These are phyloP conservation scores for Colletotrichum sp. DNA, from an alignment of 2,329 filamentous ascomycete species.

Conservation along the genomic window DNA sequence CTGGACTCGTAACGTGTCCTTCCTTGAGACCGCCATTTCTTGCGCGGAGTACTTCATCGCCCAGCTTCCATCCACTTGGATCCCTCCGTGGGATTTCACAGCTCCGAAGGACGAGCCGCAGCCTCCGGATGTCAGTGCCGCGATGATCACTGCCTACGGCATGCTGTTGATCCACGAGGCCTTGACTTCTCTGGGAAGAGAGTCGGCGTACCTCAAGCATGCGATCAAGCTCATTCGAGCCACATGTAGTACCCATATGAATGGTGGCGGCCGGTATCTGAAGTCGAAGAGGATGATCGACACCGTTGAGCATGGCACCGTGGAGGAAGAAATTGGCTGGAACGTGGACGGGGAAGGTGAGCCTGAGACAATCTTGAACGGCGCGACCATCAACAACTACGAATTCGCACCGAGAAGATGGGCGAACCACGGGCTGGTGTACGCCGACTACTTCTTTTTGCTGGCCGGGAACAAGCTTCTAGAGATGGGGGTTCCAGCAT, in stretches of 20 bases:
- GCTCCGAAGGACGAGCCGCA: conserved; percentile 30
- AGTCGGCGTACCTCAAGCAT: conserved; percentile 30
- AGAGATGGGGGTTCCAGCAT: conserved; percentile 26
- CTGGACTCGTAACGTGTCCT: conserved; percentile 47
- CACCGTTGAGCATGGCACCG: conserved; percentile 27
- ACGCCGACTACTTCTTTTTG: conserved; percentile 54
- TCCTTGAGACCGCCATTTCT: conserved; percentile 44
- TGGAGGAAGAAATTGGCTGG: conserved; percentile 10
- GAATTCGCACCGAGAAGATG: conserved; percentile 48
- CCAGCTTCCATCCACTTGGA: conserved; percentile 38
- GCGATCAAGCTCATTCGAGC: conserved; percentile 30
- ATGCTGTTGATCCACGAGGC: conserved; percentile 39
- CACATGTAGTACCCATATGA: conserved; percentile 28
- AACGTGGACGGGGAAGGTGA: conserved; percentile 28
- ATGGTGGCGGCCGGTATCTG: conserved; percentile 23
- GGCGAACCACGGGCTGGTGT: conserved; percentile 51
- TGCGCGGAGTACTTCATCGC: conserved; percentile 51
- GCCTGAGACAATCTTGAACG: conserved; percentile 48
- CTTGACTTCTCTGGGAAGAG: conserved; percentile 20
- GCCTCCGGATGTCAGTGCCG: conserved; percentile 41
- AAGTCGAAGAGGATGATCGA: conserved; percentile 10
- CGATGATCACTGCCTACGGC: conserved; percentile 40
- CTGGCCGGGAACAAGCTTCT: conserved; percentile 50
- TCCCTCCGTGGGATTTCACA: conserved; percentile 56
- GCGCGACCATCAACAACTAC: conserved; percentile 52